A percentile compares a stretch with the other conserved stretches of the same genome.
phyloP scores from a whole-genome alignment of 768 basidiomycete genomes.

The Rhodotorula paludigena region DNA sequence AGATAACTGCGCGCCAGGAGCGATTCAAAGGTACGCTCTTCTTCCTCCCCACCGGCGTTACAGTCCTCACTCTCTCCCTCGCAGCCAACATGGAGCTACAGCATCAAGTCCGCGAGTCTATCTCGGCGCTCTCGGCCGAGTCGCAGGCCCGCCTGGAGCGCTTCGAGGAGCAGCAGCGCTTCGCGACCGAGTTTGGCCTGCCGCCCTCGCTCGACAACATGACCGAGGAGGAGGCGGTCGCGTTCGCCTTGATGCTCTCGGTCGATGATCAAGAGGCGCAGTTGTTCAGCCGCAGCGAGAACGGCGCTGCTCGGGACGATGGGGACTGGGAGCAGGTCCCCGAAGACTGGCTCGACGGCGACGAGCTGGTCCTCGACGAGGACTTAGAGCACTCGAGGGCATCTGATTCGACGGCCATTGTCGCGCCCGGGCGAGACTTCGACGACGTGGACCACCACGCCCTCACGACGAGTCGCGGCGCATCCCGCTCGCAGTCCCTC shows the following conservation, averaged over 20 bases:
- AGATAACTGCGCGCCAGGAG: constrained; percentile 30
- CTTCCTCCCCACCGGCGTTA: background rate
- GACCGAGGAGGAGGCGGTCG: constrained; percentile 37
- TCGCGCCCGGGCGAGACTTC: background rate
- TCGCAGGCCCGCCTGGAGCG: constrained; percentile 11
- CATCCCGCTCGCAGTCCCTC: background rate
- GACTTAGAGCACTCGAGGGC: background rate
- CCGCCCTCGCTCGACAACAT: constrained; percentile 30
- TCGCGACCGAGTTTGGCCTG: constrained; percentile 15
- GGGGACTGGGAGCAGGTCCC: constrained; percentile 18
- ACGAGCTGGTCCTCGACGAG: constrained; percentile 24
- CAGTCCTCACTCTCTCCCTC: background rate
- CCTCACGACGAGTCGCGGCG: background rate
- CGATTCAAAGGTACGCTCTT: constrained; percentile 21
- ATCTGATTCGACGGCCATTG: background rate
- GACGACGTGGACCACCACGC: constrained; percentile 7
- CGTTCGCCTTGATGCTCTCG: constrained; percentile 31
- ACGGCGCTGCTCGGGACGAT: background rate
- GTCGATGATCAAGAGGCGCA: constrained; percentile 24
- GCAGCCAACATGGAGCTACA: constrained; percentile 35
- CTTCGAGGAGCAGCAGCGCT: constrained; percentile 8
- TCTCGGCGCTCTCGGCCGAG: constrained; percentile 26
- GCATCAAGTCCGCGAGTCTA: constrained; percentile 36
- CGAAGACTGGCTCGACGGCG: constrained; percentile 24
- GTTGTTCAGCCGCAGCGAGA: background rate